These are phyloP conservation scores for Goniomonas avonlea DNA, from an alignment of 78 protist genomes.

Conservation along the genomic window DNA sequence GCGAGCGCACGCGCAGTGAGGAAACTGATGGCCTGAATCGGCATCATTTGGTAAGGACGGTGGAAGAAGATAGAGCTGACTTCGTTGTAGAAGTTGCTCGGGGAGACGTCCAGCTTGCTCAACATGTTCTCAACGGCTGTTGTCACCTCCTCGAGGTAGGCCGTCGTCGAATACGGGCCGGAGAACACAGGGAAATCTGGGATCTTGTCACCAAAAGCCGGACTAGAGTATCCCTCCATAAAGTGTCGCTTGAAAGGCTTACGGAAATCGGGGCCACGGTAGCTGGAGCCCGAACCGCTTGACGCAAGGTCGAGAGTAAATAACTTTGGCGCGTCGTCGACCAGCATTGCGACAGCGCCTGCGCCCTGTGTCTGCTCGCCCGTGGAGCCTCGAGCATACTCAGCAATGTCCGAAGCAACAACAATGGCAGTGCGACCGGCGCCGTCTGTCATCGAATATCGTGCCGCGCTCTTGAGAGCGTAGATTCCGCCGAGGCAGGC, in stretches of 20 bases:
- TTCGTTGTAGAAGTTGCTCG: background rate
- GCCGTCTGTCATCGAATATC: background rate
- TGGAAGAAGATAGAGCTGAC: constrained; percentile 6
- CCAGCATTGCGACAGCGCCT: constrained; percentile 29
- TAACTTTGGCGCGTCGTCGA: background rate
- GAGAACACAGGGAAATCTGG: constrained; percentile 26
- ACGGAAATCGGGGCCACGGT: constrained; percentile 36
- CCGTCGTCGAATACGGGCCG: constrained; percentile 9
- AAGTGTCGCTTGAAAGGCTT: constrained; percentile 17
- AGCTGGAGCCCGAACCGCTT: background rate
- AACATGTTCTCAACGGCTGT: constrained; percentile 14
- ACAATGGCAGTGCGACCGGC: background rate
- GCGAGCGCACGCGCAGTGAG: background rate
- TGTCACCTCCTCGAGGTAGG: background rate
- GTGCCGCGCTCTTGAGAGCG: constrained; percentile 9
- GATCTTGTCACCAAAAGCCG: background rate
- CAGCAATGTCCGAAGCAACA: constrained; percentile 33
- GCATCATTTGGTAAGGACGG: constrained; percentile 35
- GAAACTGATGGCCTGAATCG: constrained; percentile 8
- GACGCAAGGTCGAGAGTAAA: background rate
- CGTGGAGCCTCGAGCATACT: constrained; percentile 22
- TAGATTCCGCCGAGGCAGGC: constrained; percentile 37
- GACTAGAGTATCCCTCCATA: background rate
- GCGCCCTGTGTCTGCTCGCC: constrained; percentile 34
- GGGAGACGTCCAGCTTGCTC: background rate